phyloP scores from a whole-genome alignment of 2,329 filamentous ascomycete genomes.

The Trichoderma koningii region DNA sequence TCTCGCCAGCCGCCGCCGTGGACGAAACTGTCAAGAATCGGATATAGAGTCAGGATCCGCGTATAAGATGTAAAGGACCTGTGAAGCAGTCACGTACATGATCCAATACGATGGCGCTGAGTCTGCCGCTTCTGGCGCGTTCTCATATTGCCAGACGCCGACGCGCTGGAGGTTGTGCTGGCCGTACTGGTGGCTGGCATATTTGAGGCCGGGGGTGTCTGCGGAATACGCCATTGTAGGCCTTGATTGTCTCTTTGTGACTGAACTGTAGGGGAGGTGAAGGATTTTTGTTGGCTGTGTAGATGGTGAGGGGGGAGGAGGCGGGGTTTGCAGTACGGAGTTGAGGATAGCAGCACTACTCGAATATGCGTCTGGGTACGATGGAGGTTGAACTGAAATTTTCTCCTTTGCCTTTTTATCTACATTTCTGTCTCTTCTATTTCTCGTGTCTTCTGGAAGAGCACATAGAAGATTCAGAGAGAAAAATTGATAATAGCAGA shows the following conservation, averaged over 20 bases:
- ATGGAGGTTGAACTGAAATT: not conserved
- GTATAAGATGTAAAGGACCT: not conserved
- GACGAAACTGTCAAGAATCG: constrained; percentile 48
- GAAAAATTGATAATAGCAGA: not conserved
- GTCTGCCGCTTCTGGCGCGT: constrained; percentile 23
- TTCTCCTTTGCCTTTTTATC: not conserved
- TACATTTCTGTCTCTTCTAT: not conserved
- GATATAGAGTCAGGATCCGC: constrained; percentile 24
- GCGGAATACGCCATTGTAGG: constrained; percentile 12
- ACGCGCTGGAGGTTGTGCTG: constrained; percentile 49
- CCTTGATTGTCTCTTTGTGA: not conserved
- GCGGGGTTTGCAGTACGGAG: constrained; percentile 2
- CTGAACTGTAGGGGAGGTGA: not conserved
- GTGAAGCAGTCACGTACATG: constrained; percentile 36
- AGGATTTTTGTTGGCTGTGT: not conserved
- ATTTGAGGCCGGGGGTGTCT: constrained; percentile 34
- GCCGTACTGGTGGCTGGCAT: constrained; percentile 43
- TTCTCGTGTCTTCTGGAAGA: not conserved
- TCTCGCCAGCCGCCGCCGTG: constrained; percentile 68
- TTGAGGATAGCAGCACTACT: not conserved
- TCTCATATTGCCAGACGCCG: constrained; percentile 47
- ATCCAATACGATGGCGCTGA: constrained; percentile 39
- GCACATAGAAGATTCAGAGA: not conserved
- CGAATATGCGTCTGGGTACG: not conserved
- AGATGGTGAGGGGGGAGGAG: not conserved